These are phyloP conservation scores for Melampsora larici-populina DNA, from an alignment of 1,284 basidiomycete genomes.

Conservation along the genomic window DNA sequence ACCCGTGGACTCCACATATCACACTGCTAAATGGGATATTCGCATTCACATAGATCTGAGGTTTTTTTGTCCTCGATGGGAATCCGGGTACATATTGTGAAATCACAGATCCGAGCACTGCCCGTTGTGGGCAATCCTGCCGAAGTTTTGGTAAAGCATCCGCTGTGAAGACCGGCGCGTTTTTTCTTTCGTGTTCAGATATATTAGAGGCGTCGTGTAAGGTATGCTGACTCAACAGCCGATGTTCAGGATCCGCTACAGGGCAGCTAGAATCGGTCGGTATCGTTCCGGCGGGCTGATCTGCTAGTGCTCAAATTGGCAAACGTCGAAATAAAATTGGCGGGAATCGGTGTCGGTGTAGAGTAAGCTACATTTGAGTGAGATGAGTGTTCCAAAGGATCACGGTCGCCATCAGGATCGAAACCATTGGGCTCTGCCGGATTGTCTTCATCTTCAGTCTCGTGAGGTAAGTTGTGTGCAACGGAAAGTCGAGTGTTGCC, in stretches of 20 bases:
- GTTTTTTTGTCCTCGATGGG: background rate
- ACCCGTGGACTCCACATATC: conserved; percentile 38
- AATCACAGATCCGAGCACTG: conserved; percentile 17
- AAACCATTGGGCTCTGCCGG: no score
- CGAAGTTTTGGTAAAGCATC: background rate
- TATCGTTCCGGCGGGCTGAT: no score
- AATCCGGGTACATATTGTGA: conserved; percentile 9
- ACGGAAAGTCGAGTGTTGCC: no score
- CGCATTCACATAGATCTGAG: conserved; percentile 33
- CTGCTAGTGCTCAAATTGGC: no score
- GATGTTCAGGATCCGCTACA: background rate
- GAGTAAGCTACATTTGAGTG: no score
- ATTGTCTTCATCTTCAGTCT: no score
- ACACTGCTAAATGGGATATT: conserved; percentile 35
- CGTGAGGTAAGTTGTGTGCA: no score
- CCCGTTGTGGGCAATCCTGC: conserved; percentile 19
- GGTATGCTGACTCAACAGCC: background rate
- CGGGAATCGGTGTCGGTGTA: no score
- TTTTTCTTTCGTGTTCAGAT: background rate
- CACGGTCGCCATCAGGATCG: no score
- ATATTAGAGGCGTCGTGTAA: background rate
- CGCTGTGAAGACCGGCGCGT: conserved; percentile 5
- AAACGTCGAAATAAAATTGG: no score
- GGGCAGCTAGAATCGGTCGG: no score
- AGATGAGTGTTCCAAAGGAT: no score